Conservation (phyloP, 83 land plant genomes). For the Diphasiastrum complanatum region DNA sequence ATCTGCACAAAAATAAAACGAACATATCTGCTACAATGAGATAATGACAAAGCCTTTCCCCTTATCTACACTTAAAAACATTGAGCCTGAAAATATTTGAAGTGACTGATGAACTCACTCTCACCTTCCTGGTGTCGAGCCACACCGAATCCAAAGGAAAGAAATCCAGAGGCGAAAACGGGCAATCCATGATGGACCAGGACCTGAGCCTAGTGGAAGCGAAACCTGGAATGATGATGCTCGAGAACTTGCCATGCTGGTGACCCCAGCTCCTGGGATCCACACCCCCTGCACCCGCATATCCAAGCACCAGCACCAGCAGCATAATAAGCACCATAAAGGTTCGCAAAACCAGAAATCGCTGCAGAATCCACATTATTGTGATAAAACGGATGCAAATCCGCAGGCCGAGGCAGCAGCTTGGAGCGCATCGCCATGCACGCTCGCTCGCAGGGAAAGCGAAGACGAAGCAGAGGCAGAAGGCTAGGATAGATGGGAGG, state of each 20-base stretch:
- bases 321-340: too few species aligned
- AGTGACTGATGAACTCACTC: not conserved
- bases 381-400: too few species aligned
- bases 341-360: too few species aligned
- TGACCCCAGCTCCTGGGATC: constrained; percentile 27
- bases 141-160: constrained; percentile 93
- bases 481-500: too few species aligned
- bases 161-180: constrained; percentile 97
- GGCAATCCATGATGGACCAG: constrained; percentile 95
- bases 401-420: too few species aligned
- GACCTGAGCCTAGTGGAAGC: constrained; percentile 92
- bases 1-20: too few species aligned
- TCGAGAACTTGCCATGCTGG: constrained; percentile 56
- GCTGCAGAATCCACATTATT: too few species aligned
- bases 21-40: too few species aligned
- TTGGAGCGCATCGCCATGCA: too few species aligned
- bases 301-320: not conserved
- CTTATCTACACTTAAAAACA: not conserved
- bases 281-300: constrained; percentile 15
- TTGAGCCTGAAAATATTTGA: not conserved
- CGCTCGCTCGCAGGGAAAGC: too few species aligned
- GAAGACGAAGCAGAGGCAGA: too few species aligned
- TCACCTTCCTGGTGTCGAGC: constrained; percentile 88
- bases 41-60: not conserved
- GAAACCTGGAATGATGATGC: constrained; percentile 89